Percentiles rank a stretch among this genome's conserved stretches.
These are phyloP conservation scores for Ustilago cynodontis DNA, from an alignment of 1,284 basidiomycete genomes.

Conservation along the genomic window DNA sequence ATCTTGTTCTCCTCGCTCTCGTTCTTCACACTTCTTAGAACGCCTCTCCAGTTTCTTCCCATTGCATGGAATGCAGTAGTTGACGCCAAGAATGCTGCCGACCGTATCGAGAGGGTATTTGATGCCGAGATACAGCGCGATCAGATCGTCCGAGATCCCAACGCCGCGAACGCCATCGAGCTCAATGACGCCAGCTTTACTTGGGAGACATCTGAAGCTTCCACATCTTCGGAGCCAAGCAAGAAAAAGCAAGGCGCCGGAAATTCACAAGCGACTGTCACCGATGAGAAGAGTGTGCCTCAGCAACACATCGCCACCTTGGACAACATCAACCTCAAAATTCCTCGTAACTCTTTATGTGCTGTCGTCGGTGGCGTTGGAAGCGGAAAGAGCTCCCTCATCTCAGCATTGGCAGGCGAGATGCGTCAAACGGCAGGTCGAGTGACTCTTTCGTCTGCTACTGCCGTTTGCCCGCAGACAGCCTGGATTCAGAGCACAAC, in stretches of 20 bases:
- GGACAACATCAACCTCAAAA: too few relatives aligned
- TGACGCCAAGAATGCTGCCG: constrained; percentile 74
- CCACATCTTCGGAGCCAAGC: too few relatives aligned
- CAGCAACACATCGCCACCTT: too few relatives aligned
- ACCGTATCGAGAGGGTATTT: constrained; percentile 23
- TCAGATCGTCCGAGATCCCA: constrained; percentile 19
- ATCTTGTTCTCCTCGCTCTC: constrained; percentile 81
- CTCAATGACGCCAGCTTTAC: constrained; percentile 22
- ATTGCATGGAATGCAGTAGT: constrained; percentile 81
- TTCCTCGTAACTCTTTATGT: too few relatives aligned
- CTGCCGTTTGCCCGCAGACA: constrained; percentile 28
- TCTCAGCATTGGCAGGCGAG: constrained; percentile 5
- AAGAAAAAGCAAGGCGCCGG: too few relatives aligned
- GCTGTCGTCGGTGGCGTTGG: constrained; percentile 84
- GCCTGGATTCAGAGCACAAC: constrained; percentile 75
- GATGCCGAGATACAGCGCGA: constrained; percentile 17
- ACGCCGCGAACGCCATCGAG: constrained; percentile 8
- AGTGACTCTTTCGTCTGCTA: constrained; percentile 2
- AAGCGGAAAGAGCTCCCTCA: constrained; percentile 75
- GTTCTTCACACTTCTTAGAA: constrained; percentile 73
- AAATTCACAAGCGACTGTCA: too few relatives aligned
- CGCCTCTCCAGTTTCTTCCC: constrained; percentile 73
- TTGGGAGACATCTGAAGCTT: constrained; percentile 70
- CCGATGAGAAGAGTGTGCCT: too few relatives aligned
- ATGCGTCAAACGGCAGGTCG: too few relatives aligned